Conservation (phyloP, 2,329 filamentous ascomycete genomes). For the Colletotrichum destructivum region DNA sequence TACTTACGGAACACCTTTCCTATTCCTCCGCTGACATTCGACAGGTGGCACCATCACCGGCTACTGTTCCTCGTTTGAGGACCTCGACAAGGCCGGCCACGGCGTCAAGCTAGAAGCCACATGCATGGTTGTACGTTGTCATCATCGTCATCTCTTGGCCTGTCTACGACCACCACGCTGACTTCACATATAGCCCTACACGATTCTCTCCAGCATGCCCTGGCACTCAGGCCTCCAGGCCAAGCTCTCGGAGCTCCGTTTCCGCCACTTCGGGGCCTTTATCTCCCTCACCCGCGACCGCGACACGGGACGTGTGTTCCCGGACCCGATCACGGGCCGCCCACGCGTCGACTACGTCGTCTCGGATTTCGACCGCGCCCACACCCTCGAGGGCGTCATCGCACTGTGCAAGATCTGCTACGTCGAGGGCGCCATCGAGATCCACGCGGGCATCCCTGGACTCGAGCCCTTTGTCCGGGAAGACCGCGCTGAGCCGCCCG, state of each 20-base stretch:
- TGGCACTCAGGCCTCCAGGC: constrained; percentile 80
- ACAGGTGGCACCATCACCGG: constrained; percentile 84
- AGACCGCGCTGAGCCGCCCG: constrained; percentile 42
- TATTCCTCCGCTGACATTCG: constrained; percentile 44
- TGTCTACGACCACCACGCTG: background rate
- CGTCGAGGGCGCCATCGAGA: constrained; percentile 84
- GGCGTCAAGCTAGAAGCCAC: constrained; percentile 86
- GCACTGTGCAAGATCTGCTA: constrained; percentile 84
- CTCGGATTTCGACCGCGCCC: constrained; percentile 79
- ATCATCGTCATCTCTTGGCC: background rate
- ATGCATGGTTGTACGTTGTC: constrained; percentile 73
- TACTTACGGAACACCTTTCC: background rate
- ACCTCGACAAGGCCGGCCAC: constrained; percentile 85
- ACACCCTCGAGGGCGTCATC: constrained; percentile 80
- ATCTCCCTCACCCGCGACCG: constrained; percentile 84
- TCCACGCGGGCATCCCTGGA: constrained; percentile 76
- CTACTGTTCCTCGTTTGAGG: constrained; percentile 83
- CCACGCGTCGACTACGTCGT: constrained; percentile 79
- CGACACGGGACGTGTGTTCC: constrained; percentile 81
- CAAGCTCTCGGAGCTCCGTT: constrained; percentile 79
- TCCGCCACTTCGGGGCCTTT: constrained; percentile 79
- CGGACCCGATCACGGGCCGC: constrained; percentile 77
- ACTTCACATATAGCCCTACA: constrained; percentile 71
- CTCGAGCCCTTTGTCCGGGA: constrained; percentile 72
- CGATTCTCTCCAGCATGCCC: constrained; percentile 73